Percentiles rank a stretch among this genome's conserved stretches.
Conservation (phyloP, 192 early-diverging fungal species). For the Gryganskiella cystojenkinii region DNA sequence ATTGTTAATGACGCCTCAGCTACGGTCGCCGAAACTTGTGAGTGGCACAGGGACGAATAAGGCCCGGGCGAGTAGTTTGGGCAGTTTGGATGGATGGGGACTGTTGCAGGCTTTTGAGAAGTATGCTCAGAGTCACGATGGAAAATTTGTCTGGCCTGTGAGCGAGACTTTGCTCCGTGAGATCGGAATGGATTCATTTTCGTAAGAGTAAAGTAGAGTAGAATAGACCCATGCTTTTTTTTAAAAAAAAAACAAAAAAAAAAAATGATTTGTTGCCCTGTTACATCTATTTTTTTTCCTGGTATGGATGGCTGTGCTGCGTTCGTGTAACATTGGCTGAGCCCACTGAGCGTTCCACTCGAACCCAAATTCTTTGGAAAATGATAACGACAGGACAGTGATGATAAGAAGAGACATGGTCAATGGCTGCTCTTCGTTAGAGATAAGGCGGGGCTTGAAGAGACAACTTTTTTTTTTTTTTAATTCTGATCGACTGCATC, state of each 20-base stretch:
- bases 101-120: conserved; percentile 35
- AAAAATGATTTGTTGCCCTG: too few species aligned
- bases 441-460: conserved; percentile 21
- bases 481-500: neutral
- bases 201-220: too few species aligned
- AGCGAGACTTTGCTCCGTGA: conserved; percentile 12
- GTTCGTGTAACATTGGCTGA: too few species aligned
- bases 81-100: conserved; percentile 36
- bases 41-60: conserved; percentile 15
- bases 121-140: conserved; percentile 16
- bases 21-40: conserved; percentile 37
- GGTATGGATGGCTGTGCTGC: too few species aligned
- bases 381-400: too few species aligned
- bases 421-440: neutral
- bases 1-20: conserved; percentile 39
- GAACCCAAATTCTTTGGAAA: too few species aligned
- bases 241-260: too few species aligned
- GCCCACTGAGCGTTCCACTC: too few species aligned
- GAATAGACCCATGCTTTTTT: too few species aligned
- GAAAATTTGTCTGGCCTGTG: conserved; percentile 31
- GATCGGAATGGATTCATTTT: neutral
- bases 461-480: neutral
- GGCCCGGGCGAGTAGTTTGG: conserved; percentile 17
- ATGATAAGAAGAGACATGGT: too few species aligned
- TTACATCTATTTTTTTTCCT: too few species aligned